Evolutionary conservation across 441 rosid genomes (phyloP), one percentile per base, ranked within the genome.

Genomic region (Euphorbia corollata): DNA sequence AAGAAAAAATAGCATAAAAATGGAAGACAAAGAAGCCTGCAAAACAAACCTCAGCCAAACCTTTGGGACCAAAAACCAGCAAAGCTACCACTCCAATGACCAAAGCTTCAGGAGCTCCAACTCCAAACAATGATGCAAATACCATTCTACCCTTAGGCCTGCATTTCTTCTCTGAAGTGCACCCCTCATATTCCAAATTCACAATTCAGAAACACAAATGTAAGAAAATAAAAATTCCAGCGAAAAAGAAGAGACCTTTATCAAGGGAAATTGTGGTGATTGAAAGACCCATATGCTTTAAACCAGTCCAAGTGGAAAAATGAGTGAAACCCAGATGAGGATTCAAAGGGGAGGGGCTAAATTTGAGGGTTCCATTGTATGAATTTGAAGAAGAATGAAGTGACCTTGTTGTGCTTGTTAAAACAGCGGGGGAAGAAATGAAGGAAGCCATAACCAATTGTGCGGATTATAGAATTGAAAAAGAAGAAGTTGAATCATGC

Each of bases 11-110:
- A 27, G 32, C 32, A 27, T 27, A 27, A 27, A n/a, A 27, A 27
- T 27, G 32, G 32, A 27, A 27, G 32, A 27, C 32, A 27, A 27
- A 27, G 32, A 27, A 12, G 7, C 34, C 61, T 47, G 39, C 5
- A 59, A 11, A 55, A 36, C 85, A 58, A 61, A 91, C 99, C 96
- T 93, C 99, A 63, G 99, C 99, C 45, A 91, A 90, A 59, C 96
- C 99, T 85, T 93, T 93, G 73, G 99, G 99, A 68, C 99, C 99
- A 74, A 93, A 93, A 72, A 91, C 99, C 76, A 93, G 79, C 77
- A 93, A 81, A 77, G 97, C 99, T 69, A 93, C 99, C 56, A 84
- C 97, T 34, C 99, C 99, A 82, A 93, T 91, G 61, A 93, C 97
- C 80, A 93, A 59, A 82, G 92, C 99, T 78, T 91, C 97, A 60